Base-by-base conservation (phyloP, 768 basidiomycete species). In the Clavaria fumosa region DNA sequence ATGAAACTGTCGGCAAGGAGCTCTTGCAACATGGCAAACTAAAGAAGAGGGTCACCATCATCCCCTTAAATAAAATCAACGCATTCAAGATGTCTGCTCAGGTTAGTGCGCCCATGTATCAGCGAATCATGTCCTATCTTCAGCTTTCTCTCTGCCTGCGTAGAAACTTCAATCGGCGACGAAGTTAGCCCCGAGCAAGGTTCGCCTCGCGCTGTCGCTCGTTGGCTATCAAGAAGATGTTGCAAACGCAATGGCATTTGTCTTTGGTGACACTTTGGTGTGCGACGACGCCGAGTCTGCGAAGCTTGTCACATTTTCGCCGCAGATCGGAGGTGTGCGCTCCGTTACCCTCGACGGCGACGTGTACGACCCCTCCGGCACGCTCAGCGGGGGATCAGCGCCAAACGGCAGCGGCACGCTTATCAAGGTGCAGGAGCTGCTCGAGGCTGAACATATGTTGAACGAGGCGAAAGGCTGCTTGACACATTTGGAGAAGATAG, bases 321-420 rank as follows among this genome's bases (percentile, higher is more conserved):
- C 52, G 14, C 63, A 72, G 7, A 66, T 80, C 10, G 64, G 67
- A 14, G 64, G 67, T 15, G 75, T 83, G 34, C 77, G 77, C 35
- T 90, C 85, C 7, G 90, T 97, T 33, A 99, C 95, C 5, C 64
- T 95, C 15, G 79, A 86, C 2, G 95, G 95, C 2, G 95, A 97
- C 50, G 74, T 95, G 7, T 97, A 99, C 54, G 95, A 99, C 44
- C 93, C 95, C 2, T 81, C 82, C 5, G 93, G 93, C 5, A 91
- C 84, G 0, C 71, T 99, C 14, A 85, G 78, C 14, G 95, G 95
- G 4, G 95, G 95, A 1, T 72, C 88, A 1, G 77, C 88, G 0
- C 85, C 90, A 0, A 78, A 63, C 43, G 66, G 75, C 17, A 75
- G 68, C 22, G 81, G 83, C 1, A 63, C 79, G 3, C 62, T 97